These are phyloP conservation scores for Salix arbutifolia DNA, from an alignment of 345 rosid species.

Conservation along the genomic window DNA sequence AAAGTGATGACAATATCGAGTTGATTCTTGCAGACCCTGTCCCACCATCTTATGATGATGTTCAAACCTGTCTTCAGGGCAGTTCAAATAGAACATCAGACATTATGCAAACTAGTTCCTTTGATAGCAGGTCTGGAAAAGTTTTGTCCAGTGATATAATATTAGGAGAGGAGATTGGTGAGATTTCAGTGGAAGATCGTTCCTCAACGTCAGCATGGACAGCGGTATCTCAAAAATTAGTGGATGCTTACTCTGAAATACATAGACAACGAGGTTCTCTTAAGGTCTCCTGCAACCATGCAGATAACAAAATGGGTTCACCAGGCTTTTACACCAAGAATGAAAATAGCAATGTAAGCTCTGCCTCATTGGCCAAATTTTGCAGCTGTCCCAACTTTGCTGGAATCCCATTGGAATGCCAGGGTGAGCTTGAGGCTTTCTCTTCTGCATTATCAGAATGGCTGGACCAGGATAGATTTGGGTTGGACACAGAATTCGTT, in stretches of 20 bases:
- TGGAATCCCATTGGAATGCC: conserved; percentile 29
- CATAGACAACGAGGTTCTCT: conserved; percentile 38
- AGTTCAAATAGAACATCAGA: conserved; percentile 28
- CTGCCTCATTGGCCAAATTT: conserved; percentile 52
- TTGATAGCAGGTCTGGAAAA: conserved; percentile 24
- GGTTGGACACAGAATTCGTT: conserved; percentile 85
- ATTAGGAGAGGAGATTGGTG: conserved; percentile 57
- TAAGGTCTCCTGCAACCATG: conserved; percentile 66
- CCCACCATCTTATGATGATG: conserved; percentile 60
- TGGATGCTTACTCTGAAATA: conserved; percentile 49
- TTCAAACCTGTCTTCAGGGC: conserved; percentile 49
- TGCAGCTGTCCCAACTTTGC: conserved; percentile 44
- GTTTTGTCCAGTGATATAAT: conserved; percentile 19
- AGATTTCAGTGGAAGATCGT: conserved; percentile 66
- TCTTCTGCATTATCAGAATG: conserved; percentile 52
- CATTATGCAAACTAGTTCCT: conserved; percentile 25
- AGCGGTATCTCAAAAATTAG: conserved; percentile 52
- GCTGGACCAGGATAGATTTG: conserved; percentile 88
- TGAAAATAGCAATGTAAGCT: conserved; percentile 30
- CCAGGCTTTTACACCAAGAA: conserved; percentile 36
- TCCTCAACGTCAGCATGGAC: conserved; percentile 81
- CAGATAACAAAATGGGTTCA: conserved; percentile 34
- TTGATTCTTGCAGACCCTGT: conserved; percentile 61
- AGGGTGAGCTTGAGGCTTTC: conserved; percentile 42
- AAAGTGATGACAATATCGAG: conserved; percentile 44